Base-by-base conservation (phyloP, 441 rosid species). In the Erysimum cheiri region DNA sequence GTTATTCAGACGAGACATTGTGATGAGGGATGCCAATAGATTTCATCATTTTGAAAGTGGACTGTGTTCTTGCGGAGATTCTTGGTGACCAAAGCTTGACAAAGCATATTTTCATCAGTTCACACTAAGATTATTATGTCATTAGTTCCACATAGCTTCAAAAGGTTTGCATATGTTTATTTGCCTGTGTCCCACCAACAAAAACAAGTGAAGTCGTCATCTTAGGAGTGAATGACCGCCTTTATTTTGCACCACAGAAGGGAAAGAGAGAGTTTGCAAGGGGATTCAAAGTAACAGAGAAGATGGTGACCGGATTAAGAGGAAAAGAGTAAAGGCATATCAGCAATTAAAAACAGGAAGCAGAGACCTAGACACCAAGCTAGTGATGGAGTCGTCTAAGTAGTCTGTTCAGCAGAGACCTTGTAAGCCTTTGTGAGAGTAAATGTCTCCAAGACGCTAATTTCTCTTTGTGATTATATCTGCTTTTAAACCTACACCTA, bases 11-110 rank as follows among this genome's bases (percentile, higher is more conserved):
- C 80, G 88, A 67, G 78, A 85, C 66, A 83, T 91, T 61, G 68
- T 88, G 47, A 77, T 88, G 70, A 87, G 97, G 80, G 98, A 94
- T 76, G 90, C 92, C 43, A 90, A 79, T 65, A 86, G 96, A 79
- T 90, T 89, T 78, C 98, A 94, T 85, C 96, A 86, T 77, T 89
- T 94, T 69, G 64, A 81, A 76, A 84, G 66, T 72, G 96, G 96
- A 47, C 13, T 67, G 28, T 91, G 96, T 76, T 91, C 96, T 71
- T 94, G 97, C 57, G 88, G 88, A 62, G 92, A 93, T 69, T 87
- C 78, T 73, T 91, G 92, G 89, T 93, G 77, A 86, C 60, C 24
- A 36, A 52, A 44, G 41, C 12, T 46, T 46, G 50, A 17, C 52
- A 47, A 47, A 9, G 26, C 69, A 41, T 36, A 22, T 52, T 31